These are phyloP conservation scores for barrel medic (Medicago truncatula) DNA, from an alignment of 306 rosid genomes.

Conservation along the genomic window MtrunA17r5.0-ANR NC_053048.1:25101001-25101500, in stretches of 20 bases:
- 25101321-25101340: slow-evolving; percentile 40
- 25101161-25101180: rapidly evolving
- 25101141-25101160: background rate
- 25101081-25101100: slow-evolving; percentile 44
- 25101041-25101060: slow-evolving; percentile 52
- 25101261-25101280: slow-evolving; percentile 44
- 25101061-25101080: slow-evolving; percentile 46
- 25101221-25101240: slow-evolving; percentile 23
- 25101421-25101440: slow-evolving; percentile 53
- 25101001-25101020: slow-evolving; percentile 22
- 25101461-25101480: background rate
- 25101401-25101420: slow-evolving; percentile 47
- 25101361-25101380: slow-evolving; percentile 30
- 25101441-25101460: background rate
- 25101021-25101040: slow-evolving; percentile 46
- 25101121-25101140: slow-evolving; percentile 15
- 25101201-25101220: slow-evolving; percentile 22
- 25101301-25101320: slow-evolving; percentile 47
- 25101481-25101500: no score
- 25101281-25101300: slow-evolving; percentile 58
- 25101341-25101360: slow-evolving; percentile 41
- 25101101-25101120: slow-evolving; percentile 40
- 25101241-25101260: slow-evolving; percentile 51
- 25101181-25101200: rapidly evolving
- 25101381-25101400: background rate